These are phyloP conservation scores for Rhamnella rubrinervis DNA, from an alignment of 331 rosid genomes.

Conservation along the genomic window DNA sequence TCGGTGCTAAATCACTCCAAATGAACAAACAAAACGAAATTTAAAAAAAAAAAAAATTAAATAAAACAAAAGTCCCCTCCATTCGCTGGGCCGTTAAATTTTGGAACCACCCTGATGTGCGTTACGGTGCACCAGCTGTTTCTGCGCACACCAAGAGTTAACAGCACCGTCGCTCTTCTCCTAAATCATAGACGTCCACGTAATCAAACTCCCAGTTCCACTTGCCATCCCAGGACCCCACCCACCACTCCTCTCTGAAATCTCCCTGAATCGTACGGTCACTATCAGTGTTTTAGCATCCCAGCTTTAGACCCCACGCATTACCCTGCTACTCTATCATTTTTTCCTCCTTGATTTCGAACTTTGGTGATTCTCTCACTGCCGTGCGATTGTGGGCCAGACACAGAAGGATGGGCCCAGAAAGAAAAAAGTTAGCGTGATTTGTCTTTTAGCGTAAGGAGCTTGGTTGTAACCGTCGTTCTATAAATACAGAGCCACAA, in stretches of 20 bases:
- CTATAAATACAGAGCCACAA: conserved; percentile 29
- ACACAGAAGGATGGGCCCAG: too few species aligned
- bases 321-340: background rate
- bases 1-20: too few species aligned
- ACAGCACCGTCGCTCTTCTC: background rate
- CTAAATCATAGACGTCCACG: background rate
- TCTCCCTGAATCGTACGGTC: conserved; percentile 8
- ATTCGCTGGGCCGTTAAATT: conserved; percentile 5
- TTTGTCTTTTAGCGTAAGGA: conserved; percentile 7
- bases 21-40: too few species aligned
- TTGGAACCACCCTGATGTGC: background rate
- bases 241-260: background rate
- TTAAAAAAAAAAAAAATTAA: too few species aligned
- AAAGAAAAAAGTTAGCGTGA: background rate
- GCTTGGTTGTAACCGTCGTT: conserved; percentile 7
- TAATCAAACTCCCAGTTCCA: background rate
- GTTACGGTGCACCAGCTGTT: conserved; percentile 8
- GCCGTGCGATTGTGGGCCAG: background rate
- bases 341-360: background rate
- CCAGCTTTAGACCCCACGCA: background rate
- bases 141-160: background rate
- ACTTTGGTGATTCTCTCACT: background rate
- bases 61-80: too few species aligned
- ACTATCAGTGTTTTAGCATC: background rate
- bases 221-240: background rate